Percentiles rank a stretch among this genome's conserved stretches.
Conservation (phyloP, 2,329 filamentous ascomycete genomes). For the Phaeosphaeriaceae sp. region DNA sequence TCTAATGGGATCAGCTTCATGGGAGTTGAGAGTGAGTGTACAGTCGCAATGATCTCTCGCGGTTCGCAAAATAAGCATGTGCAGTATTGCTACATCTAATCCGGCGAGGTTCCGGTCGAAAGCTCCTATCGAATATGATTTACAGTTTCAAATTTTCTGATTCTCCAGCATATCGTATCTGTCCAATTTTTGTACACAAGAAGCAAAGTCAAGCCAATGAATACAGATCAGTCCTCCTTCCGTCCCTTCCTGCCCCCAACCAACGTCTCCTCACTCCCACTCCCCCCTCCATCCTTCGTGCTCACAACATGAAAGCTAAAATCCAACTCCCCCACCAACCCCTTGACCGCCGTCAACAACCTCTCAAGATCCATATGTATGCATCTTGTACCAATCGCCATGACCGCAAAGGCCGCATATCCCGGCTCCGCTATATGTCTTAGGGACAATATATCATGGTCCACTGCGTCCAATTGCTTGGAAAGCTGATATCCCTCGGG, state of each 20-base stretch:
- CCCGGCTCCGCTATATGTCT: conserved; percentile 74
- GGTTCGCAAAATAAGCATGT: no score
- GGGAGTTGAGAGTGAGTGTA: no score
- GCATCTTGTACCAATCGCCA: conserved; percentile 75
- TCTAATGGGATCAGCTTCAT: no score
- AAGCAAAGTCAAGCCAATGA: not conserved
- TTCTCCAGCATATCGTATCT: no score
- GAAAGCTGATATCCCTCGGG: conserved; percentile 70
- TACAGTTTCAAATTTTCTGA: no score
- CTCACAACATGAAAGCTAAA: conserved; percentile 71
- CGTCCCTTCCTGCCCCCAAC: conserved; percentile 10
- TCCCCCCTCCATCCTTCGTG: conserved; percentile 19
- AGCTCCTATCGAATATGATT: no score
- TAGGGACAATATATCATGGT: conserved; percentile 68
- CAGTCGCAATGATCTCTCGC: no score
- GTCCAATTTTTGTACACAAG: no score
- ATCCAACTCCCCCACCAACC: conserved; percentile 76
- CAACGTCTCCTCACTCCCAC: conserved; percentile 18
- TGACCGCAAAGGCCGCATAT: conserved; percentile 77
- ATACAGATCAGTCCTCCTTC: conserved; percentile 7
- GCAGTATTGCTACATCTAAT: no score
- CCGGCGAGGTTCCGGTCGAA: no score
- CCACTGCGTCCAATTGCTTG: conserved; percentile 66
- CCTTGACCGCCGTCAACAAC: conserved; percentile 67
- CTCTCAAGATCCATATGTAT: conserved; percentile 73